phyloP scores from a whole-genome alignment of 768 basidiomycete species.

The Lanmaoa pseudosensibilis region DNA sequence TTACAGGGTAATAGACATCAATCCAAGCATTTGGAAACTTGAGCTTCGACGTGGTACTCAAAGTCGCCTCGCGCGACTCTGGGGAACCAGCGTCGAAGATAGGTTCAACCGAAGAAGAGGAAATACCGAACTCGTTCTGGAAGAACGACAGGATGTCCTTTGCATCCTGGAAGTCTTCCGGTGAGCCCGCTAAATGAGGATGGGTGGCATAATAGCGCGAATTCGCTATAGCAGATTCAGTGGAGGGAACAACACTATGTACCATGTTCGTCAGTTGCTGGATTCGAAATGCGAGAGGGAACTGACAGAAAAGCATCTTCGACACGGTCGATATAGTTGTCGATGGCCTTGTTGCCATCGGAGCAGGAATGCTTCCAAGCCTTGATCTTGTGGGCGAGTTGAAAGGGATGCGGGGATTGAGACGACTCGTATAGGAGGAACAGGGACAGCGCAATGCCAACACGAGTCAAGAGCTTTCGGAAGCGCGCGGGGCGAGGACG shows the following conservation, averaged over 20 bases:
- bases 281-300: background rate
- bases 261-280: background rate
- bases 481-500: background rate
- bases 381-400: slow-evolving; percentile 1
- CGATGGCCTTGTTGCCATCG: slow-evolving; percentile 2
- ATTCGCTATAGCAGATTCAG: slow-evolving; percentile 55
- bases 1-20: slow-evolving; percentile 83
- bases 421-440: slow-evolving; percentile 13
- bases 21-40: slow-evolving; percentile 71
- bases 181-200: slow-evolving; percentile 71
- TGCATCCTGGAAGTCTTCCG: slow-evolving; percentile 61
- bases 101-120: slow-evolving; percentile 41
- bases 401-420: background rate
- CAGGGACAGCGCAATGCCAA: slow-evolving; percentile 4
- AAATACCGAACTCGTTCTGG: slow-evolving; percentile 61
- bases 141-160: slow-evolving; percentile 66
- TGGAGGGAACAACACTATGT: slow-evolving; percentile 53
- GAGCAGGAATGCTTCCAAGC: slow-evolving; percentile 12
- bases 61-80: slow-evolving; percentile 66
- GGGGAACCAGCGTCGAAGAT: slow-evolving; percentile 71
- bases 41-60: slow-evolving; percentile 48
- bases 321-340: slow-evolving; percentile 14
- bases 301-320: slow-evolving; percentile 41
- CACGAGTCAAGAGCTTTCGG: slow-evolving; percentile 4
- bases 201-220: slow-evolving; percentile 62